Base-by-base conservation (phyloP, 2,329 filamentous ascomycete species). In the Fusarium fujikuroi region DNA sequence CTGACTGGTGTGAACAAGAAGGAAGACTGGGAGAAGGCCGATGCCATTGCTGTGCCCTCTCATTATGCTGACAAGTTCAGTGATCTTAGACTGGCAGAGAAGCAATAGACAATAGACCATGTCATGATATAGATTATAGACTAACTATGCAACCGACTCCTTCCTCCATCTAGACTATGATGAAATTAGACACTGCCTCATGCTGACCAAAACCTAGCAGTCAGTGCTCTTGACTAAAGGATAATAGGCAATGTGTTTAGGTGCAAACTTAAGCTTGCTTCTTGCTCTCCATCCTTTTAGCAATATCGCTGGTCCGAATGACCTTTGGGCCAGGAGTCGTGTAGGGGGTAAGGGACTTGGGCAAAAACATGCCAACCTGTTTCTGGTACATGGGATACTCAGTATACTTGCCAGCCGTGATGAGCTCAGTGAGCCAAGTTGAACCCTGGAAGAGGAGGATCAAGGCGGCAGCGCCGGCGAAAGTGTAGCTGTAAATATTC, bases 1-100 rank as follows among this genome's bases (percentile, higher is more conserved):
- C 85, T 97, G 81, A 98, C 95, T 1, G 96, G 96, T 21, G 95
- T 99, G 21, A 92, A 89, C 78, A 92, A 92, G 83, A 94, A 95
- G 83, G 92, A 92, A 61, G 93, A 98, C 66, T 94, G 95, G 85
- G 87, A 95, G 76, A 91, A 89, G 25, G 86, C 90, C 62, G 90
- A 89, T 36, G 90, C 91, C 14, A 82, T 88, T 46, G 91, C 93
- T 2, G 90, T 94, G 59, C 96, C 96, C 6, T 88, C 89, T 43
- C 96, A 91, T 72, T 98, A 97, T 82, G 91, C 96, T 46, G 93
- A 98, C 81, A 91, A 89, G 80, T 84, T 99, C 76, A 92, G 93
- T 65, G 95, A 98, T 84, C 84, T 98, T 76, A 81, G 77, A 58
- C 58, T 78, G 23, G 73, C 73, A 39, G 74, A 73, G 53, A 79